Evolutionary conservation across 371 early-diverging fungal species (phyloP).

Genomic region (Mucor sp.): DNA sequence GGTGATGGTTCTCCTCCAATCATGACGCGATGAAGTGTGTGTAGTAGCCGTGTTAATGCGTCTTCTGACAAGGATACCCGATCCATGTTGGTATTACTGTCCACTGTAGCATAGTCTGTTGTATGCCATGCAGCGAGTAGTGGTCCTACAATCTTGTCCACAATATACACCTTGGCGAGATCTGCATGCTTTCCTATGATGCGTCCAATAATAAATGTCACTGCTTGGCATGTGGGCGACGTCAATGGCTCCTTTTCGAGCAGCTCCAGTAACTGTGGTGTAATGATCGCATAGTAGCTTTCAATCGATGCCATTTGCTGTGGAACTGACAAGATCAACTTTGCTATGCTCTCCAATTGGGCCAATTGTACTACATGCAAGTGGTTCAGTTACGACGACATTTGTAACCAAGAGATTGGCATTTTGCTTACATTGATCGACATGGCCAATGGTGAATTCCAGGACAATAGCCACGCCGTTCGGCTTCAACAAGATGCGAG

Average conservation of each 20-base stretch:
- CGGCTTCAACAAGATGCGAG: slow-evolving; percentile 62
- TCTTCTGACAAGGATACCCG: slow-evolving; percentile 44
- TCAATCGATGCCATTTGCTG: slow-evolving; percentile 62
- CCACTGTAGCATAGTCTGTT: slow-evolving; percentile 17
- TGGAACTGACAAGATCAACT: slow-evolving; percentile 68
- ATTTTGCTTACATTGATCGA: slow-evolving; percentile 35
- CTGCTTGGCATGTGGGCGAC: slow-evolving; percentile 37
- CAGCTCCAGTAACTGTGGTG: slow-evolving; percentile 54
- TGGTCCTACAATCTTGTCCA: slow-evolving; percentile 51
- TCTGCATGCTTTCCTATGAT: slow-evolving; percentile 54
- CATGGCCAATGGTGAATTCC: slow-evolving; percentile 65
- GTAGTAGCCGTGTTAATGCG: slow-evolving; percentile 39
- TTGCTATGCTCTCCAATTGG: slow-evolving; percentile 65
- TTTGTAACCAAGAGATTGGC: not conserved
- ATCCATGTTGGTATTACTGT: slow-evolving; percentile 22
- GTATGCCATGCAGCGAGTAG: slow-evolving; percentile 36
- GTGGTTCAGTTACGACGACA: too few species aligned
- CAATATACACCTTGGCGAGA: slow-evolving; percentile 53
- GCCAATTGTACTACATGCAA: slow-evolving; percentile 44
- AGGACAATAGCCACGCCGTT: slow-evolving; percentile 65
- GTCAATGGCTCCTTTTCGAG: slow-evolving; percentile 28
- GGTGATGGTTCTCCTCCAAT: slow-evolving; percentile 70
- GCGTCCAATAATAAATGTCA: slow-evolving; percentile 59
- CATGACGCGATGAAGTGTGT: slow-evolving; percentile 55
- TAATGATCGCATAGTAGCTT: slow-evolving; percentile 61